Evolutionary conservation across 225 moss, liverwort and hornwort genomes (phyloP).

Genomic region (Thuidium tamariscinum): DNA sequence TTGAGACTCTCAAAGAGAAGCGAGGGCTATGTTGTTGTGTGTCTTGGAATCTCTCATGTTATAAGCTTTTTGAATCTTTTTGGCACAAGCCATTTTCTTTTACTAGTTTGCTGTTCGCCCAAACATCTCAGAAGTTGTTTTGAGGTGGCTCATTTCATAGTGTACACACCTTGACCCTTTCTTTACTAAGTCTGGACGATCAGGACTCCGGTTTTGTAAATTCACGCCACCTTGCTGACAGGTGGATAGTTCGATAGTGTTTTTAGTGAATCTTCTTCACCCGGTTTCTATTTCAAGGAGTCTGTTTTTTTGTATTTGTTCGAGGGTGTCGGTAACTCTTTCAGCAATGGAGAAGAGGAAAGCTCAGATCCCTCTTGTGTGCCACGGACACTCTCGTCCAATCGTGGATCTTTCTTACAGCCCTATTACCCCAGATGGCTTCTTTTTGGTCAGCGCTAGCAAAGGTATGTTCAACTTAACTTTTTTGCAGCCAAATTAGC

Average conservation of each 20-base stretch:
- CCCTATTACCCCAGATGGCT: conserved; percentile 85
- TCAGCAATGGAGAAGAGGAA: conserved; percentile 85
- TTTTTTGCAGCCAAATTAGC: neutral
- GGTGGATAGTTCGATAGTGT: neutral
- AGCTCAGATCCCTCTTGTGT: conserved; percentile 93
- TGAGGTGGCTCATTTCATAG: conserved; percentile 32
- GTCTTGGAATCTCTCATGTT: neutral
- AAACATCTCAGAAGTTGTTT: conserved; percentile 35
- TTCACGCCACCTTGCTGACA: conserved; percentile 3
- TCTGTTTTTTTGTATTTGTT: neutral
- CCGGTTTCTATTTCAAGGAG: neutral
- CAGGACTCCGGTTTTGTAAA: conserved; percentile 1
- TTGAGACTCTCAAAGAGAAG: conserved; percentile 43
- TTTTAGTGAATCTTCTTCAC: neutral
- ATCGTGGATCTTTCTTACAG: conserved; percentile 98
- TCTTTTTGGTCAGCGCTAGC: conserved; percentile 97
- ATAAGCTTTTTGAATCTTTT: neutral
- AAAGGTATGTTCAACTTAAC: conserved; percentile 44
- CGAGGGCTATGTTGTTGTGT: neutral
- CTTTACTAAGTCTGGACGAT: neutral
- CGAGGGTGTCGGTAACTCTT: neutral
- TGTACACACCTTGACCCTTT: neutral
- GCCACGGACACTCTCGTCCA: conserved; percentile 96
- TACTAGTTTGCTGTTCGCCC: conserved; percentile 26
- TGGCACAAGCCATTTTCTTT: neutral